These are phyloP conservation scores for Pythium monospermum DNA, from an alignment of 352 stramenopile genomes.

Conservation along the genomic window DNA sequence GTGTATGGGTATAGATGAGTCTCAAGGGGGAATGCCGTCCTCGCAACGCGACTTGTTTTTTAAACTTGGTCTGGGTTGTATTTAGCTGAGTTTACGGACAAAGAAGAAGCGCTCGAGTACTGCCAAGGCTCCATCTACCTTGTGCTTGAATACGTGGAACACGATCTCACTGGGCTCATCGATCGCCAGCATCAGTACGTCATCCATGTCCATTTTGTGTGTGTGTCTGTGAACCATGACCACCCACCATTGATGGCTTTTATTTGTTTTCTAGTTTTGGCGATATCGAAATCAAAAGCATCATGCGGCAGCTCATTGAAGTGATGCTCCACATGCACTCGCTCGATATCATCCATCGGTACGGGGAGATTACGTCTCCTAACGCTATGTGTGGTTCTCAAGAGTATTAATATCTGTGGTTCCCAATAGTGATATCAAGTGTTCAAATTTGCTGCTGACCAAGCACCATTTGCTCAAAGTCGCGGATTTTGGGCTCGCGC, in stretches of 20 bases:
- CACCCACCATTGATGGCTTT: neutral
- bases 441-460: constrained; percentile 83
- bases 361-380: too few relatives aligned
- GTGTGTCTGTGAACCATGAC: too few relatives aligned
- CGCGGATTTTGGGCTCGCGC: constrained; percentile 82
- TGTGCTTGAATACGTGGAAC: constrained; percentile 86
- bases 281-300: constrained; percentile 82
- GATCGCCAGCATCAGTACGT: constrained; percentile 79
- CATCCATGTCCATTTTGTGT: too few relatives aligned
- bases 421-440: constrained; percentile 94
- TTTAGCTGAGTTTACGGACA: constrained; percentile 72
- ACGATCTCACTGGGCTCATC: constrained; percentile 85
- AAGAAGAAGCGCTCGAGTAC: constrained; percentile 80
- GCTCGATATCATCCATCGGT: constrained; percentile 85
- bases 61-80: constrained; percentile 1
- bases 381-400: too few relatives aligned
- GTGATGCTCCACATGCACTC: constrained; percentile 88
- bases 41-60: neutral
- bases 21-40: too few relatives aligned
- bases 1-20: too few relatives aligned
- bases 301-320: constrained; percentile 83
- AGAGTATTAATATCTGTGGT: too few relatives aligned
- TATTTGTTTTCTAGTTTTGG: constrained; percentile 45
- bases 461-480: constrained; percentile 79
- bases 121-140: constrained; percentile 86